Base-by-base conservation (phyloP, 2,329 filamentous ascomycete species). In the Pseudonectria foliicola region DNA sequence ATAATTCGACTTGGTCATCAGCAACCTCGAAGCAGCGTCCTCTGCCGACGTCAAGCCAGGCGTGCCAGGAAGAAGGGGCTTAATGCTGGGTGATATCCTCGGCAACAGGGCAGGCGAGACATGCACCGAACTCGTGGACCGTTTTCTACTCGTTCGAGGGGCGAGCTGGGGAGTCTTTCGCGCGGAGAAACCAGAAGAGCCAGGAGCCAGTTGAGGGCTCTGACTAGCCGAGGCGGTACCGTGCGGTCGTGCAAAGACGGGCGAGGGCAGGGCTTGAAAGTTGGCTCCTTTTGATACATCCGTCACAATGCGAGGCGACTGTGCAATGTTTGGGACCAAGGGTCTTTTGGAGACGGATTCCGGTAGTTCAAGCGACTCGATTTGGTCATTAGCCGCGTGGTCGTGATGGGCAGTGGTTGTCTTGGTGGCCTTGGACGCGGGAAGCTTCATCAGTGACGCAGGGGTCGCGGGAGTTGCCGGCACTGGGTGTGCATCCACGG, bases 1-100 rank as follows among this genome's bases (percentile, higher is more conserved):
- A 53, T 98, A 98, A 54, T 98, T 98, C 2, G 90, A 96, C 59
- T 96, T 96, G 12, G 85, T 87, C 25, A 89, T 85, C 18, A 98
- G 72, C 29, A 96, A 73, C 18, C 87, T 73, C n/a, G 76, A 80
- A 0, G 77, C 71, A 2, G 75, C 71, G 47, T 78, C 74, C 45
- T 80, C 76, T 4, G 67, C 68, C 2, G 73, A 67, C n/a, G 49
- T 48, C 37, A 70, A 62, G 3, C 70, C 70, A 4, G 66, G 53
- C 1, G 60, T 59, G 16, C 64, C 81, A 13, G 88, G 87, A 30
- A 95, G 72, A 14, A 95, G 62, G 8, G 92, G 90, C 57, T 95
- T 94, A 59, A 98, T 95, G 57, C 79, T 94, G 3, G 90, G 92
- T 16, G 89, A 95, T 42, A 96, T 95, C 57, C 78, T 85, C 2